Base-by-base conservation (phyloP, 176 grass and related monocot species). In the Echinochloa phyllopogon region DNA sequence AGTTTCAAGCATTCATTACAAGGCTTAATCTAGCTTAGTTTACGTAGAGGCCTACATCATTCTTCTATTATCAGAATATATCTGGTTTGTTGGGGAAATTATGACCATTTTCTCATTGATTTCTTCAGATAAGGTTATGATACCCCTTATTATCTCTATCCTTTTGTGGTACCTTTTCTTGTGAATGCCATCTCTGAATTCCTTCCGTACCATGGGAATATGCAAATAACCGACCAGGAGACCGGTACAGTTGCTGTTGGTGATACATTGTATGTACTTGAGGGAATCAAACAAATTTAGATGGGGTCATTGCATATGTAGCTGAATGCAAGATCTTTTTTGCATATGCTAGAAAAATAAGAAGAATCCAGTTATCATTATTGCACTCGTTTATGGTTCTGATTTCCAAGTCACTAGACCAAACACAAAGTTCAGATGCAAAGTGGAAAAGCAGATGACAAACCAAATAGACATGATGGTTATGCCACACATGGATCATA, bases 271-370 rank as follows among this genome's bases (percentile, higher is more conserved):
- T 63, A 37, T 78, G 52, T 88, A 45, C 55, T 78, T 18, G 44
- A 58, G 13, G 13, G 55, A 81, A 56, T 42, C 69, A 82, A 76
- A 24, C 42, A 47, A 81, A 82, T 44, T 38, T 39, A 9, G 38
- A 64, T 82, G 36, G 63, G 20, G 62, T 64, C 64, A 25, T 56
- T 82, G 71, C 63, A 69, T 41, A 89, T 82, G 55, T 49, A 76
- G 77, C 49, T 80, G 74, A 57, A 80, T 41, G 60, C 47, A 68
- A 57, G 56, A 65, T 84, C 62, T 83, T 14, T 65, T 47, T 79
- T 38, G 24, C 53, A 37, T 67, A 49, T 68, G 65, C 17, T 42
- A 21, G 39, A 57, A 76, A 3, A 60, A 25, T 25, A 60, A 60
- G 57, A 60, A 39, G 33, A 80, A 73, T 72, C 33, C n/a, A 79